A percentile compares a stretch with the other conserved stretches of the same genome.
These are phyloP conservation scores for Centaurea solstitialis DNA, from an alignment of 129 eudicot species.

Conservation along the genomic window DNA sequence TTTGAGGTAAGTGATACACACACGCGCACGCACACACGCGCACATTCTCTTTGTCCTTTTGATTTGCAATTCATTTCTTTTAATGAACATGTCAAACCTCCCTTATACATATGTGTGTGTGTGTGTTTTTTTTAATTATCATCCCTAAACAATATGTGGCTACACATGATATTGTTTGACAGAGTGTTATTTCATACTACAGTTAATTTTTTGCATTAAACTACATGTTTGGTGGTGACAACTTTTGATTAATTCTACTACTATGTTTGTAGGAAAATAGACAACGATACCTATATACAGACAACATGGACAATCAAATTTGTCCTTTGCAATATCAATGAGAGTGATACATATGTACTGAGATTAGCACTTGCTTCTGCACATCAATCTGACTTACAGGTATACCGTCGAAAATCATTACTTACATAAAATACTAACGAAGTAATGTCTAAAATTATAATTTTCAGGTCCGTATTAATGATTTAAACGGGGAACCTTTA, in stretches of 20 bases:
- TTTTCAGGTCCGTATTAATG: constrained; percentile 56
- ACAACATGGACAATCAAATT: constrained; percentile 92
- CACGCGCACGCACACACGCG: too few relatives aligned
- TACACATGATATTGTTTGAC: not conserved
- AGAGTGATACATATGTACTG: constrained; percentile 50
- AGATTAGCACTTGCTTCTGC: constrained; percentile 87
- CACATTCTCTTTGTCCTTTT: too few relatives aligned
- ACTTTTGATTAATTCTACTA: not conserved
- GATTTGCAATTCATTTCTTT: too few relatives aligned
- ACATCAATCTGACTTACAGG: constrained; percentile 58
- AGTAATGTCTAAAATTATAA: not conserved
- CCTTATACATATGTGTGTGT: not conserved
- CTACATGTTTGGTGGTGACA: not conserved
- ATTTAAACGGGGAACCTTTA: constrained; percentile 24
- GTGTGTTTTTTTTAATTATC: not conserved
- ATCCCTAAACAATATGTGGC: not conserved
- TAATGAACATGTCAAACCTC: not conserved
- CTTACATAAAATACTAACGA: not conserved
- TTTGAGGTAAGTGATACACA: constrained; percentile 18
- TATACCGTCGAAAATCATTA: constrained; percentile 10
- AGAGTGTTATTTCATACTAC: not conserved
- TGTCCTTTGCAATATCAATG: constrained; percentile 30
- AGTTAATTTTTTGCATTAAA: not conserved
- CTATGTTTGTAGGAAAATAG: constrained; percentile 45
- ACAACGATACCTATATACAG: constrained; percentile 40